Evolutionary conservation across 2,329 filamentous ascomycete genomes (phyloP).

Genomic region (Aspergillus costaricaensis): DNA sequence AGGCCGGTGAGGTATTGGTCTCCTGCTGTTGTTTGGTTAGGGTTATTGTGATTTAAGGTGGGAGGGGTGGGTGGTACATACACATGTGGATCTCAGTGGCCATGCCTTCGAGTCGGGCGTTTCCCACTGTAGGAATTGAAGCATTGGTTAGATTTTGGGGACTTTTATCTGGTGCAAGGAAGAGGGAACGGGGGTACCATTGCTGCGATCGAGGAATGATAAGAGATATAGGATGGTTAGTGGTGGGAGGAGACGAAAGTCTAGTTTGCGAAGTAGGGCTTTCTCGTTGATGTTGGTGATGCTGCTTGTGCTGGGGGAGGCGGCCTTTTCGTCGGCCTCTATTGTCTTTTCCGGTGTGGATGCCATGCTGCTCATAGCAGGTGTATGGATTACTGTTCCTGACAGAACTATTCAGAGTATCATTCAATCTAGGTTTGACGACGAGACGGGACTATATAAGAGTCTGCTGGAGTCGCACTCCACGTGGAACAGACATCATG

Average conservation of each 20-base stretch:
- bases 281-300: slow-evolving; percentile 38
- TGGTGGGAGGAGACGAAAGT: slow-evolving; percentile 46
- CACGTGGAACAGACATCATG: no score
- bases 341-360: not conserved
- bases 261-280: slow-evolving; percentile 47
- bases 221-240: slow-evolving; percentile 49
- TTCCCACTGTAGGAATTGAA: slow-evolving; percentile 33
- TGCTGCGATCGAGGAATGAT: slow-evolving; percentile 48
- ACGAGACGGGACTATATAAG: no score
- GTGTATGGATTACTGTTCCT: no score
- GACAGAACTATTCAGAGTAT: no score
- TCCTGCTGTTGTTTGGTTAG: slow-evolving; percentile 27
- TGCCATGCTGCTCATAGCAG: not conserved
- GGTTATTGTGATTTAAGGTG: no score
- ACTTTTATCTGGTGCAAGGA: no score
- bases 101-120: slow-evolving; percentile 43
- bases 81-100: slow-evolving; percentile 41
- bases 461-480: no score
- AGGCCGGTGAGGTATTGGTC: slow-evolving; percentile 44
- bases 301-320: not conserved
- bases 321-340: no score
- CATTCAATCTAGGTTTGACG: no score
- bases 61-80: slow-evolving; percentile 19
- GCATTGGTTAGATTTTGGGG: no score
- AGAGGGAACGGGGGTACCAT: slow-evolving; percentile 27